phyloP scores from a whole-genome alignment of 129 eudicot species.

The Apium graveolens region DNA sequence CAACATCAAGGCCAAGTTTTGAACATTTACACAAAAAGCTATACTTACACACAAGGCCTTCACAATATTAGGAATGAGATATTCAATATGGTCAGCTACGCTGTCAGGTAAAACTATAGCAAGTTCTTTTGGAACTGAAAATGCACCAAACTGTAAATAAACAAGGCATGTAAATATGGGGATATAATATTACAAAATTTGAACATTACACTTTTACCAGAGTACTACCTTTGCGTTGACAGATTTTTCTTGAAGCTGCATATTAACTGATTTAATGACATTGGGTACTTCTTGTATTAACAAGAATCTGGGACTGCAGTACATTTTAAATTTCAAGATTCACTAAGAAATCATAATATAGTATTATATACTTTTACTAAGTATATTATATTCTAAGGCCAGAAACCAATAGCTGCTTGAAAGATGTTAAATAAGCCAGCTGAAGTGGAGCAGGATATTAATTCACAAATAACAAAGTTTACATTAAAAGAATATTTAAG shows the following conservation, averaged over 20 bases:
- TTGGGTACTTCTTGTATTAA: slow-evolving; percentile 89
- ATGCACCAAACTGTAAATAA: slow-evolving; percentile 76
- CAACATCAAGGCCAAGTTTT: neutral
- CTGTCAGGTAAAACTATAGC: slow-evolving; percentile 93
- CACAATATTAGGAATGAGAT: slow-evolving; percentile 86
- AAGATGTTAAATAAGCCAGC: neutral
- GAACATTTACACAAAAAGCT: neutral
- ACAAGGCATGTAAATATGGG: neutral
- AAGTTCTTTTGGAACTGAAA: slow-evolving; percentile 87
- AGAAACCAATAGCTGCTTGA: neutral
- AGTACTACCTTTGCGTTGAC: slow-evolving; percentile 74
- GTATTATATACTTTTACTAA: neutral
- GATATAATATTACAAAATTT: neutral
- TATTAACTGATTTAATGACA: slow-evolving; percentile 69
- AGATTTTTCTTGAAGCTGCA: slow-evolving; percentile 81
- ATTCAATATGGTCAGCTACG: slow-evolving; percentile 88
- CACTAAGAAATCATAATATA: slow-evolving; percentile 12
- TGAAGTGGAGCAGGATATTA: neutral
- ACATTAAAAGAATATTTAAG: neutral
- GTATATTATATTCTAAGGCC: neutral
- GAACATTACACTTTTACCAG: neutral
- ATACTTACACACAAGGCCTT: slow-evolving; percentile 78
- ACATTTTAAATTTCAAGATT: slow-evolving; percentile 14
- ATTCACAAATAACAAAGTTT: neutral
- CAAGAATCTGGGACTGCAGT: slow-evolving; percentile 83